Conservation (phyloP, 345 rosid genomes). For the Linum tenue region DNA sequence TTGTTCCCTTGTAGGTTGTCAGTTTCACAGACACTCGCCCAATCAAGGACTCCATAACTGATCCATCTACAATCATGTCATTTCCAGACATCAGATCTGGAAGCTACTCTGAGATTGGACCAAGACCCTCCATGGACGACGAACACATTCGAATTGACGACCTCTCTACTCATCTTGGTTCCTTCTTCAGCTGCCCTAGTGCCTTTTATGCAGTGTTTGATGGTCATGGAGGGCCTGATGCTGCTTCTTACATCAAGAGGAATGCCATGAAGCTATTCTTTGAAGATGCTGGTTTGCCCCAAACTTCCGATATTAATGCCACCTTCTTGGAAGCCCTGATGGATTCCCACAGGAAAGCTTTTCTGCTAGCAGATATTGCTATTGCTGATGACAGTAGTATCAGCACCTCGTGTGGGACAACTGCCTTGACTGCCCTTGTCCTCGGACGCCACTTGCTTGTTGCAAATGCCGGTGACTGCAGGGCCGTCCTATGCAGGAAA, state of each 20-base stretch:
- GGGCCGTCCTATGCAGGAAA: conserved; percentile 73
- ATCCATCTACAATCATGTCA: conserved; percentile 28
- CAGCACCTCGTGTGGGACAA: conserved; percentile 46
- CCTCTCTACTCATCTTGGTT: conserved; percentile 47
- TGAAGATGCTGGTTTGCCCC: conserved; percentile 49
- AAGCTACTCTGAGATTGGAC: conserved; percentile 60
- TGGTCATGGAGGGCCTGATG: conserved; percentile 88
- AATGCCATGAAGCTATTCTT: conserved; percentile 64
- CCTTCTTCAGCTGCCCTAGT: conserved; percentile 51
- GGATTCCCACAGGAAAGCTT: conserved; percentile 44
- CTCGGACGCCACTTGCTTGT: conserved; percentile 60
- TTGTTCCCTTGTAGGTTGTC: conserved; percentile 25
- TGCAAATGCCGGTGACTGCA: conserved; percentile 84
- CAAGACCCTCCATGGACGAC: conserved; percentile 67
- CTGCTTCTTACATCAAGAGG: conserved; percentile 65
- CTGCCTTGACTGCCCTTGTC: conserved; percentile 53
- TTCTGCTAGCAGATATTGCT: conserved; percentile 46
- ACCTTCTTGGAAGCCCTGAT: conserved; percentile 38
- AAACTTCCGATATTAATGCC: conserved; percentile 39
- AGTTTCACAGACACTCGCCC: conserved; percentile 22
- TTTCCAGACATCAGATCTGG: conserved; percentile 74
- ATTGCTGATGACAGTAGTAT: conserved; percentile 39
- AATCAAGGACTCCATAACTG: conserved; percentile 19
- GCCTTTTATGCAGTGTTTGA: conserved; percentile 92
- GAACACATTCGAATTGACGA: conserved; percentile 76